Evolutionary conservation across 2,329 filamentous ascomycete genomes (phyloP).

Genomic region (Cercospora beticola): DNA sequence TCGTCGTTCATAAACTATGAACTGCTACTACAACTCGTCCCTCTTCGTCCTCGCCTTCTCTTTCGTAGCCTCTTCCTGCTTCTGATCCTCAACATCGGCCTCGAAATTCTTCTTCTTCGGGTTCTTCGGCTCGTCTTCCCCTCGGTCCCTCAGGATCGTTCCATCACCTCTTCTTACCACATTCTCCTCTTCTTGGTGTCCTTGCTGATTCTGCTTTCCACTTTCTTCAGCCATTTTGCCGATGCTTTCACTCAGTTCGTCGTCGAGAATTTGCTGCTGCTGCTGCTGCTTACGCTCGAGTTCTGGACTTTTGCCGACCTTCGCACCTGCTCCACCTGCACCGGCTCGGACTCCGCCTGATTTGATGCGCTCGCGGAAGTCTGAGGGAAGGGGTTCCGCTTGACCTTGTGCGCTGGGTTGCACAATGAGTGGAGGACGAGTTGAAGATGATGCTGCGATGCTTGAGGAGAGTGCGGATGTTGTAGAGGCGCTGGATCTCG

Average conservation of each 20-base stretch:
- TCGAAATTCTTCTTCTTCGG: constrained; percentile 65
- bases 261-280: constrained; percentile 32
- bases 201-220: constrained; percentile 25
- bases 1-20: background rate
- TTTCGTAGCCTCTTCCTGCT: constrained; percentile 27
- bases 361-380: constrained; percentile 19
- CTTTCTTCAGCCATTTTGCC: constrained; percentile 46
- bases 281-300: constrained; percentile 3
- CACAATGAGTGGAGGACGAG: constrained; percentile 43
- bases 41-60: constrained; percentile 25
- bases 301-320: constrained; percentile 26
- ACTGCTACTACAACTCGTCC: constrained; percentile 35
- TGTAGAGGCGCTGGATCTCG: background rate
- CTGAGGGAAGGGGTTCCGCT: constrained; percentile 35
- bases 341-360: constrained; percentile 47
- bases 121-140: constrained; percentile 44
- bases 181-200: constrained; percentile 26
- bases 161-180: constrained; percentile 45
- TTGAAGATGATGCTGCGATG: constrained; percentile 30
- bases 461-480: background rate
- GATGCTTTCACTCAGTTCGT: constrained; percentile 42
- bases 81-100: constrained; percentile 45
- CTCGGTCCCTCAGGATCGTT: constrained; percentile 43
- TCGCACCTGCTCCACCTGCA: constrained; percentile 50
- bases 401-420: constrained; percentile 47